These are phyloP conservation scores for Sicyos baderoa DNA, from an alignment of 306 rosid species.

Conservation along the genomic window DNA sequence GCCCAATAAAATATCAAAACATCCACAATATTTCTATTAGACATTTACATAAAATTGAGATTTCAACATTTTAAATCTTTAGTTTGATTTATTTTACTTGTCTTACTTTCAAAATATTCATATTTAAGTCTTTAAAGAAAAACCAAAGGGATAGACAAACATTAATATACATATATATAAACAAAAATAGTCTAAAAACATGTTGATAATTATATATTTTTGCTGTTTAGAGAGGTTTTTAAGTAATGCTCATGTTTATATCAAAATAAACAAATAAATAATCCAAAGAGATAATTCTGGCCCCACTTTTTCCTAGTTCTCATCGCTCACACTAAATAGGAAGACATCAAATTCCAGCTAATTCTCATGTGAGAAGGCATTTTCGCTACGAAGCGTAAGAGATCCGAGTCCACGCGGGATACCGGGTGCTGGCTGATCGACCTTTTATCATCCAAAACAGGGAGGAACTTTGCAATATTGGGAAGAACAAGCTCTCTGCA, in stretches of 20 bases:
- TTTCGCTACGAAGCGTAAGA: slow-evolving; percentile 71
- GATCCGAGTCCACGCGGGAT: slow-evolving; percentile 40
- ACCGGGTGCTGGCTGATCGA: slow-evolving; percentile 25
- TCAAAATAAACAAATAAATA: not conserved
- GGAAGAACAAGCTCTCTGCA: slow-evolving; percentile 84
- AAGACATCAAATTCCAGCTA: slow-evolving; percentile 98
- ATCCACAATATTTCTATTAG: no score
- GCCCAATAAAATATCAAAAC: no score
- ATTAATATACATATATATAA: no score
- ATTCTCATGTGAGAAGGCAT: slow-evolving; percentile 95
- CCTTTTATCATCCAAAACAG: slow-evolving; percentile 31
- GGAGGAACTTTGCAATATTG: slow-evolving; percentile 61
- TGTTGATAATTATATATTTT: no score
- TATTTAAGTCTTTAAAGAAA: no score
- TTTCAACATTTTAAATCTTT: no score
- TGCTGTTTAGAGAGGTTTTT: no score
- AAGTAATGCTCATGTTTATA: not conserved
- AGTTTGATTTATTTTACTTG: no score
- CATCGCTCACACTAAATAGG: slow-evolving; percentile 50
- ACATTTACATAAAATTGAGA: no score
- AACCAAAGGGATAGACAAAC: no score
- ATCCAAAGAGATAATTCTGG: not conserved
- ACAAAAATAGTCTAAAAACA: no score
- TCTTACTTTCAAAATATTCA: no score
- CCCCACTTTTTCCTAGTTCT: not conserved